Base-by-base conservation (phyloP, 495 filamentous ascomycete species). In the Penicillium dipodomyicola region DNA sequence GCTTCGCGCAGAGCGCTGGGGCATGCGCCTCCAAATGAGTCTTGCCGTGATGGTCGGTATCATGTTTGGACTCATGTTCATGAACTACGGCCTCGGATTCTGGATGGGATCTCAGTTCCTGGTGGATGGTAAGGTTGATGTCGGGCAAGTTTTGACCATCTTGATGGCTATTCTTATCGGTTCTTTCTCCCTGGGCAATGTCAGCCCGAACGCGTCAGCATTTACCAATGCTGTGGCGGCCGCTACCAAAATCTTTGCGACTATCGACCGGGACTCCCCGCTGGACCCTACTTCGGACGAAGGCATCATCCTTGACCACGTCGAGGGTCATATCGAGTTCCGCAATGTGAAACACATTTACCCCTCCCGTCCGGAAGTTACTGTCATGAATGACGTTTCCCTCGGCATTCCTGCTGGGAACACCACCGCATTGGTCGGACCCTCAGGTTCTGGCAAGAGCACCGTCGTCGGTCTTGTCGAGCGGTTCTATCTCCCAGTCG, bases 401-500 rank as follows among this genome's bases (percentile, higher is more conserved):
- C 80, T 98, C 12, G 61, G 77, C 0, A 85, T 97, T 53, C 87
- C 88, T 11, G 89, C 94, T 19, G 92, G 92, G 17, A 92, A 96
- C 72, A 89, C 86, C 29, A 91, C 90, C 19, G 91, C 93, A 8
- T 74, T 98, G 17, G 90, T 96, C 20, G 89, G 94, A 14, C 86
- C 92, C 17, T 91, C 90, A 22, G 92, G 93, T 5, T 90, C 88
- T 48, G 87, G 94, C 54, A 98, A 98, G 72, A 90, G 86, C 62
- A 97, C 93, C 2, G 89, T 97, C 17, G 86, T 98, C 22, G 93
- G 92, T 9, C 74, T 98, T 19, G 87, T 97, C 11, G 92, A 96
- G 69, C 81, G 94, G 25, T 97, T 97, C 67, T 98, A 98, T 67
- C 82, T 91, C 54, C 92, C 94, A 9, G 85, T 96, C 23, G 83